These are phyloP conservation scores for Apiotrichum mycotoxinovorans DNA, from an alignment of 1,284 basidiomycete species.

Conservation along the genomic window DNA sequence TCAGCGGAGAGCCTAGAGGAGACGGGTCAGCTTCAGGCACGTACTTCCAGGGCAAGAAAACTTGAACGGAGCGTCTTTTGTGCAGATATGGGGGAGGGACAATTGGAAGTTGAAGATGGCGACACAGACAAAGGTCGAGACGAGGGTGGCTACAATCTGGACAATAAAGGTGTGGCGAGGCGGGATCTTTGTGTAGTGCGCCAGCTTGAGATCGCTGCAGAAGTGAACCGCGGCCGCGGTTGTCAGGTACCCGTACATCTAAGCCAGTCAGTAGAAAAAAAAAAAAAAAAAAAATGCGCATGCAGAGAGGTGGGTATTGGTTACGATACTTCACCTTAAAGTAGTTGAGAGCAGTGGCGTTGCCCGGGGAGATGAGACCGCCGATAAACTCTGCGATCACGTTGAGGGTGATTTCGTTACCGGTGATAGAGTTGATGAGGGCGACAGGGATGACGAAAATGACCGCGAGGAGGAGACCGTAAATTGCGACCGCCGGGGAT, in stretches of 20 bases:
- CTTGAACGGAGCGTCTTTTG: conserved; percentile 2
- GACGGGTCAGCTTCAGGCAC: no score
- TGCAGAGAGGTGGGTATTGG: no score
- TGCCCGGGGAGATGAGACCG: conserved; percentile 57
- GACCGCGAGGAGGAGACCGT: conserved; percentile 12
- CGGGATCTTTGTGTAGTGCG: conserved; percentile 35
- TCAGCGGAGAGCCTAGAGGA: no score
- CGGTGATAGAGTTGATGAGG: conserved; percentile 58
- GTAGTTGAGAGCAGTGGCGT: conserved; percentile 58
- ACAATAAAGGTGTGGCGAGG: conserved; percentile 58
- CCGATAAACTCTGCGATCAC: conserved; percentile 58
- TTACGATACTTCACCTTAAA: conserved; percentile 50
- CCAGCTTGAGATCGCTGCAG: conserved; percentile 55
- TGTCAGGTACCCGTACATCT: conserved; percentile 24
- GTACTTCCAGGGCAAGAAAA: conserved; percentile 10
- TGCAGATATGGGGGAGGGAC: conserved; percentile 15
- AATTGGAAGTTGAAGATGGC: conserved; percentile 32
- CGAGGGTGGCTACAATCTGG: conserved; percentile 63
- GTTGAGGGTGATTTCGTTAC: conserved; percentile 48
- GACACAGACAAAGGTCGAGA: conserved; percentile 49
- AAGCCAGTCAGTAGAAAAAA: no score
- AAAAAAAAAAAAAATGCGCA: no score
- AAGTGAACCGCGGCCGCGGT: conserved; percentile 54
- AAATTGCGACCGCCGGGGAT: conserved; percentile 14
- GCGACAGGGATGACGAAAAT: conserved; percentile 45